A percentile compares a stretch with the other conserved stretches of the same genome.
Conservation (phyloP, 805 yeast species). For the Metschnikowia dekortorum region DNA sequence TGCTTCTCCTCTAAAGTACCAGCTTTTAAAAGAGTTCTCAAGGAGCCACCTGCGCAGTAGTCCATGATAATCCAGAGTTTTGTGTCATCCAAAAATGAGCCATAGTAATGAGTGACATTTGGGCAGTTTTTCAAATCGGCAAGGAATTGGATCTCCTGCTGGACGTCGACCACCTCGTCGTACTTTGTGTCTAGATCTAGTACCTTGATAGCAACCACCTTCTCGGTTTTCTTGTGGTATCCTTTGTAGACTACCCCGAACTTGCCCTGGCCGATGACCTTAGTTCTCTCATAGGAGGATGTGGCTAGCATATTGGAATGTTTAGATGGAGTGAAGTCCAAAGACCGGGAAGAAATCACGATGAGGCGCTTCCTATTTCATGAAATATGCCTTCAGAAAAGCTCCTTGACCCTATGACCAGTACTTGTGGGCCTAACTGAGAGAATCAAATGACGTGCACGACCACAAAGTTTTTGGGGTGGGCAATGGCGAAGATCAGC, state of each 20-base stretch:
- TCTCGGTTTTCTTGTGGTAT: constrained; percentile 59
- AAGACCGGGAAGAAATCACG: background rate
- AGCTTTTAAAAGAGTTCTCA: constrained; percentile 78
- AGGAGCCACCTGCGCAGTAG: constrained; percentile 93
- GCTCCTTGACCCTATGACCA: background rate
- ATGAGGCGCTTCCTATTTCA: background rate
- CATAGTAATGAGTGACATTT: constrained; percentile 91
- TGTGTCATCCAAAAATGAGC: constrained; percentile 83
- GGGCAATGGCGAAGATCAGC: background rate
- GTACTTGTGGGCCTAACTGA: background rate
- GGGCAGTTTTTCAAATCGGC: constrained; percentile 78
- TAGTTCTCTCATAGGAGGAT: constrained; percentile 63
- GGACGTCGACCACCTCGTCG: constrained; percentile 93
- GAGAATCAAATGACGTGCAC: background rate
- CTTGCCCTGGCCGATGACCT: constrained; percentile 92
- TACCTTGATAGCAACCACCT: constrained; percentile 88
- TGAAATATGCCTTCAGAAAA: background rate
- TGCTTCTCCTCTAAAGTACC: constrained; percentile 85
- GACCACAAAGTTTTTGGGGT: background rate
- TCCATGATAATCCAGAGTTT: constrained; percentile 97
- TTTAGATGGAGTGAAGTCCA: background rate
- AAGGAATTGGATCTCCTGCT: constrained; percentile 83
- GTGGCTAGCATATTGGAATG: constrained; percentile 10
- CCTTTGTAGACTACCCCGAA: constrained; percentile 97
- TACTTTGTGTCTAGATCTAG: constrained; percentile 87